Base-by-base conservation (phyloP, 352 stramenopile genomes). In the Pythium biforme region DNA sequence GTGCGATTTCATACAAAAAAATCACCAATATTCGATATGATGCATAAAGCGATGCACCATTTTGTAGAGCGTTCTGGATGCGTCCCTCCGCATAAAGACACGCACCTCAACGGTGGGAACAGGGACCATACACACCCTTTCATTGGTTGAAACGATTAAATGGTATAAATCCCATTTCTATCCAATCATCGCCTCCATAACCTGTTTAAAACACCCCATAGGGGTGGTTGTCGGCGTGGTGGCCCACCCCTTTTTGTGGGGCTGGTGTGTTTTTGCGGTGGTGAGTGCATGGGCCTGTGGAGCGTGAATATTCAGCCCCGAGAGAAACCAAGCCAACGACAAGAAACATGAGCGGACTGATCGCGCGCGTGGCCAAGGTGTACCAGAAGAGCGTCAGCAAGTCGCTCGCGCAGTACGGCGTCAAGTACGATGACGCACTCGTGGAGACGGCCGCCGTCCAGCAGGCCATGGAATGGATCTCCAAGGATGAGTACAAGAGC, bases 371-470 rank as follows among this genome's bases (percentile, higher is more conserved):
- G 56, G 83, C 83, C 23, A 62, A 74, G 60, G 61, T 92, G 58
- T 95, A 95, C 82, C 78, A 93, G 77, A 89, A 90, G 78, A 86
- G 77, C 61, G 72, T 95, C 50, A 67, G 79, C 81, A 90, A 92
- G 77, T 79, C 78, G 25, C 75, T 95, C 37, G 71, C 69, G 53
- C 70, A 86, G 81, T 92, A 94, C 73, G 86, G 86, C 55, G 66
- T 95, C 70, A 92, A 92, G 80, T 95, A 95, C 69, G 86, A 95
- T 61, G 87, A 95, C 59, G 75, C 72, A 20, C 77, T 95, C 55
- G 87, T 95, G 49, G 87, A 95, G 64, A 89, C 85, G 60, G 70
- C 77, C 37, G 81, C 86, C 57, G 75, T 94, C 58, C 82, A 94
- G 79, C 77, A 83, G 69, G 85, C 87, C 29, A 73, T 94, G 39